Base-by-base conservation (phyloP, 257 asterid species). In the Verbascum thapsus region DNA sequence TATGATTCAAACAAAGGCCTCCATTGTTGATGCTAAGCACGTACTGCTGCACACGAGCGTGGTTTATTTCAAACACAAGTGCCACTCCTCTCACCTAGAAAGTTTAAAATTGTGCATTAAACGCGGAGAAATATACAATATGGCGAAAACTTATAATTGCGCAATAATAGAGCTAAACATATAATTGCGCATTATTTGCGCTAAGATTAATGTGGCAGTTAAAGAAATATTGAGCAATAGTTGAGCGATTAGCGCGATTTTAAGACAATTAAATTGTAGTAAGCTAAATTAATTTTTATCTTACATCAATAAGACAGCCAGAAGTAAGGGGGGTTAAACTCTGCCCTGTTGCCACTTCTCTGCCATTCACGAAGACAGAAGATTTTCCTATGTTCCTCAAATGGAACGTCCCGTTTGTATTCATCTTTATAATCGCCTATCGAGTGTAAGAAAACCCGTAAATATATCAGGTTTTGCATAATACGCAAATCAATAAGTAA, bases 221-320 rank as follows among this genome's bases (percentile, higher is more conserved):
- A 26, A 26, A 26, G 32, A 26, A 26, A 26, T 26, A 26, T 26
- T 26, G 32, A 2, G 5, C 32, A 26, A 26, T 26, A 26, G 32
- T 26, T 26, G 3, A 23, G 2, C n/a, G 6, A 41, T 23, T 2
- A 41, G 11, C 41, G 4, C 20, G 4, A 32, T 4, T n/a, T n/a
- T 26, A 5, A 26, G 32, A 44, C 30, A 18, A 26, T 8, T 19
- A 38, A 11, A 19, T 8, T 5, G 12, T 17, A 6, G 10, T 19
- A 42, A 34, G 55, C 54, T 41, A 32, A 37, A 49, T 20, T 61
- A 60, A n/a, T n/a, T 23, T 13, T 6, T 2, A 55, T 15, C 50
- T 47, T 77, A 85, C 96, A 91, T 88, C 85, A 55, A 88, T 69
- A 45, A 88, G 78, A 74, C 83, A 88, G 63, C 85, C 84, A 35